Conservation (phyloP, 2,329 filamentous ascomycete species). For the Cercospora sojina region DNA sequence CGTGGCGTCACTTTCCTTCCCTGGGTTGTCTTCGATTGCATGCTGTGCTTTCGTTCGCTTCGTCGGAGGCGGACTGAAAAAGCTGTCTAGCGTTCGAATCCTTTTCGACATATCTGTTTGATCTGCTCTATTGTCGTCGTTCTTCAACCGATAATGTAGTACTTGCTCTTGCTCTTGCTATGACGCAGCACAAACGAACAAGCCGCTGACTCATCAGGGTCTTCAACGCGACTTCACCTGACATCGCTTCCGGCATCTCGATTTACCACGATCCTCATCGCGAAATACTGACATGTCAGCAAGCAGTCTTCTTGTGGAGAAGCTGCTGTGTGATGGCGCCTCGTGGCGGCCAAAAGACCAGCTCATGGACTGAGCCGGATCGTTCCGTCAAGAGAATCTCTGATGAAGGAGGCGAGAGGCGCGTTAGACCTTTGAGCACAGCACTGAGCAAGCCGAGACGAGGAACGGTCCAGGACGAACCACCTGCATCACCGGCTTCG, state of each 20-base stretch:
- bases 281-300: not conserved
- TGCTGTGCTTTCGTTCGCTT: constrained; percentile 40
- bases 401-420: not conserved
- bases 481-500: not conserved
- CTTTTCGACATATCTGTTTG: constrained; percentile 35
- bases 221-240: constrained; percentile 13
- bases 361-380: constrained; percentile 3
- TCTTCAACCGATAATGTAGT: not conserved
- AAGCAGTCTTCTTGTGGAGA: not conserved
- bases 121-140: not conserved
- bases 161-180: not conserved
- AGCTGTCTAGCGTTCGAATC: constrained; percentile 67
- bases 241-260: not conserved
- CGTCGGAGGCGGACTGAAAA: constrained; percentile 58
- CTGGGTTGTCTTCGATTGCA: not conserved
- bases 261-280: not conserved
- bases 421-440: constrained; percentile 5
- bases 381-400: not conserved
- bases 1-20: not conserved
- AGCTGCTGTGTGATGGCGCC: not conserved
- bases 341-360: constrained; percentile 10
- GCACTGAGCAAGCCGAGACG: constrained; percentile 9
- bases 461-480: not conserved
- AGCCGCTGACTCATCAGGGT: not conserved
- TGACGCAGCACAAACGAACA: constrained; percentile 4